Conservation (phyloP, 148 eudicot genomes). For the Rheum nobile region DNA sequence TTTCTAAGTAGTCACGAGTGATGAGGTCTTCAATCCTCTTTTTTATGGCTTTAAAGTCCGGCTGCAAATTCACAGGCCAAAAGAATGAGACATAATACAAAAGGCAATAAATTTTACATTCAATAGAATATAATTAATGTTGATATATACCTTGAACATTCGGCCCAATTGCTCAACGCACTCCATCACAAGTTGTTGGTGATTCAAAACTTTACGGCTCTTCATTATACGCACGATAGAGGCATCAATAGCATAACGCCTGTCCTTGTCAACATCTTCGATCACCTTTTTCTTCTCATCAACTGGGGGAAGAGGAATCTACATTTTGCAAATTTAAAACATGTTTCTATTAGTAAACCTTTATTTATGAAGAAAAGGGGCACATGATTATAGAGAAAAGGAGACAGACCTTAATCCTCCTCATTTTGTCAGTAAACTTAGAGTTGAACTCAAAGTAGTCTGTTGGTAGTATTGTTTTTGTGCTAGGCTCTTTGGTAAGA, state of each 20-base stretch:
- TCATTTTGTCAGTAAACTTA: constrained; percentile 31
- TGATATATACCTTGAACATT: constrained; percentile 30
- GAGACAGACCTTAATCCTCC: constrained; percentile 30
- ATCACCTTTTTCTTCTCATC: constrained; percentile 38
- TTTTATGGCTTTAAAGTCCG: constrained; percentile 33
- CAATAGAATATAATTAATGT: not conserved
- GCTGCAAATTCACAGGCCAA: constrained; percentile 16
- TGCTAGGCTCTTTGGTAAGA: constrained; percentile 27
- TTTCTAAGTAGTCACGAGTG: constrained; percentile 30
- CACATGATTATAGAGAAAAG: not conserved
- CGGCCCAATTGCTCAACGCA: constrained; percentile 40
- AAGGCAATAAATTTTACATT: not conserved
- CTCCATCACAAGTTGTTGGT: constrained; percentile 35
- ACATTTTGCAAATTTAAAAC: not conserved
- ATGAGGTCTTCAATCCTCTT: constrained; percentile 35
- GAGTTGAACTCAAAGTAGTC: constrained; percentile 32
- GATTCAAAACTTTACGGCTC: constrained; percentile 28
- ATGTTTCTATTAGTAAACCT: not conserved
- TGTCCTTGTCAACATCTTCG: constrained; percentile 39
- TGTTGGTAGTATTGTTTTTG: constrained; percentile 23
- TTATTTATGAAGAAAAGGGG: not conserved
- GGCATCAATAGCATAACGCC: constrained; percentile 40
- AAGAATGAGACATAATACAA: not conserved
- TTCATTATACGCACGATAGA: constrained; percentile 39
- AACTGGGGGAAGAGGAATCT: constrained; percentile 9